Evolutionary conservation across 257 asterid species (phyloP).

Genomic region (Gardenia jasminoides): DNA sequence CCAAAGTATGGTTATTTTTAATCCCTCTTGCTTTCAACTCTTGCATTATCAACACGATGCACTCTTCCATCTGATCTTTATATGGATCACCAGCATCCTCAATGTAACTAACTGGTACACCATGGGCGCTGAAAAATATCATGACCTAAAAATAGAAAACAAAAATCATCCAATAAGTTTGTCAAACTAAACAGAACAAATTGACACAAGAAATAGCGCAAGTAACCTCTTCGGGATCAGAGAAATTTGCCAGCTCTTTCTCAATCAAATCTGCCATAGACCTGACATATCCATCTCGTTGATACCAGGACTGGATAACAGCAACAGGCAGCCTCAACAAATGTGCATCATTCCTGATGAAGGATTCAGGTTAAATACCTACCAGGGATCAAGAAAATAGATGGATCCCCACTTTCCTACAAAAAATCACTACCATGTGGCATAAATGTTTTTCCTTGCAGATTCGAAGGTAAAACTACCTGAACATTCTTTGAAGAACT

Average conservation of each 20-base stretch:
- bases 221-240: constrained; percentile 65
- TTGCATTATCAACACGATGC: constrained; percentile 83
- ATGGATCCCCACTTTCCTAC: neutral
- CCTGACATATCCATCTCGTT: constrained; percentile 78
- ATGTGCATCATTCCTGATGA: constrained; percentile 56
- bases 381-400: neutral
- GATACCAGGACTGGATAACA: constrained; percentile 91
- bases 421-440: neutral
- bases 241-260: constrained; percentile 60
- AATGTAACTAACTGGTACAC: constrained; percentile 92
- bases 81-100: constrained; percentile 96
- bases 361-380: constrained; percentile 18
- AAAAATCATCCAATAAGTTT: constrained; percentile 13
- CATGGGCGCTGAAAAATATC: constrained; percentile 96
- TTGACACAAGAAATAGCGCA: neutral
- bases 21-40: constrained; percentile 79
- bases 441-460: neutral
- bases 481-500: constrained; percentile 72
- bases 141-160: constrained; percentile 46
- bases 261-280: constrained; percentile 93
- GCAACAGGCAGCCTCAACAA: constrained; percentile 80
- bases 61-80: constrained; percentile 92
- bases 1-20: constrained; percentile 71
- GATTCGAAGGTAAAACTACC: constrained; percentile 32
- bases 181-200: neutral